Base-by-base conservation (phyloP, 495 filamentous ascomycete species). In the Daldinia caldariorum region DNA sequence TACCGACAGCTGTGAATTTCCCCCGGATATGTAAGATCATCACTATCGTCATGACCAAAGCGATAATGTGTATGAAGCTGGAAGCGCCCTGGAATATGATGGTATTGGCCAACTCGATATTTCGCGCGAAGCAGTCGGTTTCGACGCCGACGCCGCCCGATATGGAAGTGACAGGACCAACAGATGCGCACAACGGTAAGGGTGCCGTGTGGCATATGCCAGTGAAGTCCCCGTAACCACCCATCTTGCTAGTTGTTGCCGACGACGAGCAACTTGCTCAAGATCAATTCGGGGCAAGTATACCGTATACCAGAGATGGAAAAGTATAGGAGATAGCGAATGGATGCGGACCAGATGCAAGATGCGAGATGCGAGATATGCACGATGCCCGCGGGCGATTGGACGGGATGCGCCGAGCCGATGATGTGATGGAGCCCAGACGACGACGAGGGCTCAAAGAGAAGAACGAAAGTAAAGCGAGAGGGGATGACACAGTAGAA, bases 1-100 rank as follows among this genome's bases (percentile, higher is more conserved):
- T 85, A 97, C 94, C 95, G 76, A 99, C 94, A 72, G 95, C 95
- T 13, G 95, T 99, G 78, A 99, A 99, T 79, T 99, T 99, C 63
- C 91, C 93, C 72, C 95, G 86, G 66, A 99, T 92, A 77, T 99
- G 95, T 61, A 99, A 78, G 45, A 98, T 92, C 95, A 99, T 99
- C 73, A 97, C 91, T 7, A 92, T 90, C 6, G 92, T 95, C 94
- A 98, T 98, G 66, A 85, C 83, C 47, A 99, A 82, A 4, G 96
- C 93, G 57, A 92, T 84, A 69, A 99, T 97, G 78, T 99, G 94
- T 81, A 94, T 89, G 77, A 95, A 95, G 57, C 90, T 91, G 18
- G 93, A 89, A 13, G 94, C 95, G 77, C 91, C 92, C 80, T 98
- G 88, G 77, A 99, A 99, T 72, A 99, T 98, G 80, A 97, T 92